A percentile compares a stretch with the other conserved stretches of the same genome.
These are phyloP conservation scores for Aspergillus tamarii DNA, from an alignment of 2,329 filamentous ascomycete genomes.

Conservation along the genomic window DNA sequence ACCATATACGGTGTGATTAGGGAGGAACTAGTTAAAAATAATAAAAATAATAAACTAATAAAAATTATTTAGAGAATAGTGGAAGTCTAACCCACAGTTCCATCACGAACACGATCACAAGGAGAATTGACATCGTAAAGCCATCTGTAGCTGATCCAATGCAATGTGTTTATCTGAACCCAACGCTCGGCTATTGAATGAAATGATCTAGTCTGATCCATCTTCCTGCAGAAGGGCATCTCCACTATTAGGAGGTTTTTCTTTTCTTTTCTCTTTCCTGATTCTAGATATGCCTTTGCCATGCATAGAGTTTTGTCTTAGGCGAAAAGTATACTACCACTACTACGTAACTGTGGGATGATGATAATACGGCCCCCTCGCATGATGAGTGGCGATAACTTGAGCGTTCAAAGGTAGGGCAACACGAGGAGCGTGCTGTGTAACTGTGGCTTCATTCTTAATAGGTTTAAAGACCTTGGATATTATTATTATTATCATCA, in stretches of 20 bases:
- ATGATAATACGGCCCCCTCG: conserved; percentile 1
- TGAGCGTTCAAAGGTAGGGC: not conserved
- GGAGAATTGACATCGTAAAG: not conserved
- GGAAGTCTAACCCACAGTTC: not conserved
- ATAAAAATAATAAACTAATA: not conserved
- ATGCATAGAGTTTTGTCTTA: not conserved
- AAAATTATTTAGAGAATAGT: not conserved
- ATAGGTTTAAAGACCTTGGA: not conserved
- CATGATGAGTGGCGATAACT: conserved; percentile 1
- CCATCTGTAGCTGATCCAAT: not conserved
- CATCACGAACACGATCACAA: not conserved
- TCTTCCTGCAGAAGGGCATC: not conserved
- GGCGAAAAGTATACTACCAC: not conserved
- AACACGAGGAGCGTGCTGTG: conserved; percentile 2
- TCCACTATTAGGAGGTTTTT: not conserved
- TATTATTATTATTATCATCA: not conserved
- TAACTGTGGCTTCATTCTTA: not conserved
- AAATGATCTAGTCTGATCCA: not conserved
- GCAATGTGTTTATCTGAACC: not conserved
- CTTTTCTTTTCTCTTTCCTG: not conserved
- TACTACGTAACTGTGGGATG: conserved; percentile 2
- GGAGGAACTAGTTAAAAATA: not conserved
- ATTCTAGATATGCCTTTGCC: not conserved
- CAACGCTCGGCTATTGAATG: not conserved
- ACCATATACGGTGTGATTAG: not conserved